Conservation (phyloP, 192 early-diverging fungal species). For the Coemansia sp. region DNA sequence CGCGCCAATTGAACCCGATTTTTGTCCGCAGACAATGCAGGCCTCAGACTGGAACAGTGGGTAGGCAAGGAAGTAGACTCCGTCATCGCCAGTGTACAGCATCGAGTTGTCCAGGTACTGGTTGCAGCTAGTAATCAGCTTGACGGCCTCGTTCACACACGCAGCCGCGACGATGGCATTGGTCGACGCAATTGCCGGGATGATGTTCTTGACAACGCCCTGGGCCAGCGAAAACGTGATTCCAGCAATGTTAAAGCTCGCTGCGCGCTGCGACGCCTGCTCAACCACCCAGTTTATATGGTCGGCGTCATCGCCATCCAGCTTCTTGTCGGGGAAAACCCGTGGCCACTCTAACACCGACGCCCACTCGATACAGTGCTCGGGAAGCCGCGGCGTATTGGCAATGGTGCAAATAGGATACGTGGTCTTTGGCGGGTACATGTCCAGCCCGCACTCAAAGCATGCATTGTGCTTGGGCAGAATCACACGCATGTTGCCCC, state of each 20-base stretch:
- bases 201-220: slow-evolving; percentile 98
- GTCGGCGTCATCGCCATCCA: slow-evolving; percentile 73
- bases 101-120: slow-evolving; percentile 88
- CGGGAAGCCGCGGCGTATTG: slow-evolving; percentile 94
- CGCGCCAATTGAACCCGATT: slow-evolving; percentile 52
- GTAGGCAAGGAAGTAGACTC: slow-evolving; percentile 89
- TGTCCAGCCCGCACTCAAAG: slow-evolving; percentile 93
- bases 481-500: slow-evolving; percentile 91
- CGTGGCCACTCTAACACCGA: slow-evolving; percentile 91
- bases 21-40: slow-evolving; percentile 88
- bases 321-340: slow-evolving; percentile 67
- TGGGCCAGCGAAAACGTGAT: slow-evolving; percentile 89
- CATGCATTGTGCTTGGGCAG: slow-evolving; percentile 81
- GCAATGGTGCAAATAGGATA: slow-evolving; percentile 99
- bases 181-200: slow-evolving; percentile 91
- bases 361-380: slow-evolving; percentile 98
- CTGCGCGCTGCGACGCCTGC: slow-evolving; percentile 63
- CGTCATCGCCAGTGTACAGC: slow-evolving; percentile 92
- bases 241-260: slow-evolving; percentile 79
- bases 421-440: slow-evolving; percentile 82
- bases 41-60: slow-evolving; percentile 74
- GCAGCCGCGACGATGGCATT: slow-evolving; percentile 83
- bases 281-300: slow-evolving; percentile 76
- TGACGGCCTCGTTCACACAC: slow-evolving; percentile 93
- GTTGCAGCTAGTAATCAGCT: slow-evolving; percentile 77